Percentiles rank a stretch among this genome's conserved stretches.
phyloP scores from a whole-genome alignment of 2,329 filamentous ascomycete genomes.

The Fusarium torulosum region DNA sequence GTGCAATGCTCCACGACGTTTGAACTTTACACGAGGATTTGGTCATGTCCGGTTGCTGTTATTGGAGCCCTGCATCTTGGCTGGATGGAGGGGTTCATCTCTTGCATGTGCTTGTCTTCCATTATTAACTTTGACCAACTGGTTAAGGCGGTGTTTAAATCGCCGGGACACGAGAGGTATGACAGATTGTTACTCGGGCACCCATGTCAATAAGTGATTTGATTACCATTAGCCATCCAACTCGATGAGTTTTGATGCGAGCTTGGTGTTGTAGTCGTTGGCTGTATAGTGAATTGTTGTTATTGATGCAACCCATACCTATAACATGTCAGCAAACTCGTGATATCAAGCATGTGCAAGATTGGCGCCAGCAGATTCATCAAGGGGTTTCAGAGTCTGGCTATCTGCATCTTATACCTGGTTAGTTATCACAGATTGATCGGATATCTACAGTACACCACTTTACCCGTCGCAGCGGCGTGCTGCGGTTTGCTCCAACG shows the following conservation, averaged over 20 bases:
- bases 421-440: slow-evolving; percentile 9
- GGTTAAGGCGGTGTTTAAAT: slow-evolving; percentile 41
- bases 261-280: slow-evolving; percentile 10
- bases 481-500: slow-evolving; percentile 21
- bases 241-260: slow-evolving; percentile 1
- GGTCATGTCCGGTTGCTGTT: slow-evolving; percentile 24
- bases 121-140: slow-evolving; percentile 17
- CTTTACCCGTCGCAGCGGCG: slow-evolving; percentile 14
- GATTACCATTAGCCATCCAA: slow-evolving; percentile 5
- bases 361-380: slow-evolving; percentile 11
- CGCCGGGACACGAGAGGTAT: slow-evolving; percentile 21
- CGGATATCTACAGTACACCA: slow-evolving; percentile 23
- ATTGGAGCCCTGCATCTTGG: slow-evolving; percentile 18
- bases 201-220: slow-evolving; percentile 19
- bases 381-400: slow-evolving; percentile 16
- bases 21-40: slow-evolving; percentile 42
- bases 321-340: slow-evolving; percentile 10
- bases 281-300: slow-evolving; percentile 4
- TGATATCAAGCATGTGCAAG: slow-evolving; percentile 17
- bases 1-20: slow-evolving; percentile 38
- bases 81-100: slow-evolving; percentile 30
- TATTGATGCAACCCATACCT: slow-evolving; percentile 6
- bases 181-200: slow-evolving; percentile 14
- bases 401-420: slow-evolving; percentile 18
- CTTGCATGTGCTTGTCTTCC: slow-evolving; percentile 27